Conservation (phyloP, 176 grass and related monocot genomes). For the Rhynchospora breviuscula region DNA sequence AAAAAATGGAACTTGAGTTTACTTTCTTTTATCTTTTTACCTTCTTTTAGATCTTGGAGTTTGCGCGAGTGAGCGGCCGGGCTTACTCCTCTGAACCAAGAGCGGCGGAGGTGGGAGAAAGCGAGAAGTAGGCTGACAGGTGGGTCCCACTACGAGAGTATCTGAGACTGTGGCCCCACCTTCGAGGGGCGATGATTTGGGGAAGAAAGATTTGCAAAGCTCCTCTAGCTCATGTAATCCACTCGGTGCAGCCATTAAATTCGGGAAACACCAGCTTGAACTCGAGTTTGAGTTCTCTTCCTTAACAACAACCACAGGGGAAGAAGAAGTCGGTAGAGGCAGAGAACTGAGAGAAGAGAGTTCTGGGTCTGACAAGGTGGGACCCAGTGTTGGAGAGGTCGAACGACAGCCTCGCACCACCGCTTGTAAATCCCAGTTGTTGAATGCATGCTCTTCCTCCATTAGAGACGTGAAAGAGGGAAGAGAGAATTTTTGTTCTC, state of each 20-base stretch:
- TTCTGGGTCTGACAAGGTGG: constrained; percentile 13
- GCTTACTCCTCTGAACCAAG: constrained; percentile 3
- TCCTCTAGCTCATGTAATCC: constrained; percentile 34
- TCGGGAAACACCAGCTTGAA: constrained; percentile 10
- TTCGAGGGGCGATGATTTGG: background rate
- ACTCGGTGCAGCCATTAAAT: background rate
- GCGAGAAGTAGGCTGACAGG: background rate
- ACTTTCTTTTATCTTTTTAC: constrained; percentile 19
- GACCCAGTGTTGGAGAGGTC: background rate
- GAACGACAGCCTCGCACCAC: constrained; percentile 41
- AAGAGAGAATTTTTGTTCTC: background rate
- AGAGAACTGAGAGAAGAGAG: too few species aligned
- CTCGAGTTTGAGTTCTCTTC: background rate
- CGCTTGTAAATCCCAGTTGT: constrained; percentile 77
- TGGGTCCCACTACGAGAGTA: background rate
- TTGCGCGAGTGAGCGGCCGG: background rate
- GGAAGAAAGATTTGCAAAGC: constrained; percentile 36
- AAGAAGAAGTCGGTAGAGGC: background rate
- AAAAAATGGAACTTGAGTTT: background rate
- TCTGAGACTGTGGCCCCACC: background rate
- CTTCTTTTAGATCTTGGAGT: constrained; percentile 52
- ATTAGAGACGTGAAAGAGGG: background rate
- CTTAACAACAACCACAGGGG: background rate
- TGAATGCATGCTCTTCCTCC: constrained; percentile 26
- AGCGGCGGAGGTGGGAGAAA: constrained; percentile 1